phyloP scores from a whole-genome alignment of 1,139 yeast species.

The Diutina neorugosa region DNA sequence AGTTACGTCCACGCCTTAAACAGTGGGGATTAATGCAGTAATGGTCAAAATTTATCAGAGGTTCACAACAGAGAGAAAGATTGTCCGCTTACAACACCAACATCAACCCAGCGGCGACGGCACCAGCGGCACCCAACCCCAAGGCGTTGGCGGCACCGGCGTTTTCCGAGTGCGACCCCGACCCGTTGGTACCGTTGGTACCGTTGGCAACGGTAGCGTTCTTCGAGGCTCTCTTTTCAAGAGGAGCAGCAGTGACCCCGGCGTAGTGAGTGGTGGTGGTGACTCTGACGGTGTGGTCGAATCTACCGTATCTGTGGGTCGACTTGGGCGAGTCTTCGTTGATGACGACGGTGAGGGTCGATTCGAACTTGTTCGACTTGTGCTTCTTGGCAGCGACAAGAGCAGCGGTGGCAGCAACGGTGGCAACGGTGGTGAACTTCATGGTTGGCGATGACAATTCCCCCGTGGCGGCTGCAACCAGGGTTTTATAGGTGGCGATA shows the following conservation, averaged over 20 bases:
- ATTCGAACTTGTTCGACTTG: background rate
- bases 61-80: background rate
- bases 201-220: constrained; percentile 2
- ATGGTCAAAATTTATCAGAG: background rate
- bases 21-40: background rate
- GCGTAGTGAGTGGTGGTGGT: constrained; percentile 3
- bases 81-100: background rate
- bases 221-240: background rate
- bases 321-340: constrained; percentile 2
- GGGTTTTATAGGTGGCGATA: background rate
- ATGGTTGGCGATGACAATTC: background rate
- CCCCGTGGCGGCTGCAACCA: background rate
- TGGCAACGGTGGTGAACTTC: constrained; percentile 4
- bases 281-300: constrained; percentile 1
- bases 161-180: constrained; percentile 12
- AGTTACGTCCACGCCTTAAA: background rate
- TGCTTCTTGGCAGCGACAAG: constrained; percentile 1
- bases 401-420: constrained; percentile 3
- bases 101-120: constrained; percentile 10
- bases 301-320: constrained; percentile 4
- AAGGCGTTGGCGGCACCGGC: constrained; percentile 11
- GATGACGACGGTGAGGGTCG: background rate
- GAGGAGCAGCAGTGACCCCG: background rate
- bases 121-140: constrained; percentile 10
- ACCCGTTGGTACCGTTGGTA: constrained; percentile 14